phyloP scores from a whole-genome alignment of 305 asterid genomes.

The Fraxinus angustifolia region DNA sequence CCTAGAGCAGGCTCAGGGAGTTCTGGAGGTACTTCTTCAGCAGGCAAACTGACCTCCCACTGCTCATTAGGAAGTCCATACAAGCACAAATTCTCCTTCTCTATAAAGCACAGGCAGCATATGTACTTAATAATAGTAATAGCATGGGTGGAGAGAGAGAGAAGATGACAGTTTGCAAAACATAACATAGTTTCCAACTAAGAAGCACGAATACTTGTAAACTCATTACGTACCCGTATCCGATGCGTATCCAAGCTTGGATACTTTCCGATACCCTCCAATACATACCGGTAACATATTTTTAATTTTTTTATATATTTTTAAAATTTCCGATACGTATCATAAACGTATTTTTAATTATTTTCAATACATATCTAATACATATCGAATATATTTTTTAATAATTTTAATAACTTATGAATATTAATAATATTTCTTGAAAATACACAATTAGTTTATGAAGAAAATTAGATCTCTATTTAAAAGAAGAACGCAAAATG shows the following conservation, averaged over 20 bases:
- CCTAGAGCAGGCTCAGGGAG: slow-evolving; percentile 51
- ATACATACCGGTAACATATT: not conserved
- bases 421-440: no score
- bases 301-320: no score
- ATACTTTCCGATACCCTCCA: not conserved
- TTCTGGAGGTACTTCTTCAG: slow-evolving; percentile 47
- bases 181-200: not conserved
- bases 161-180: not conserved
- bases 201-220: not conserved
- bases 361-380: no score
- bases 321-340: no score
- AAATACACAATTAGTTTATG: no score
- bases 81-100: slow-evolving; percentile 50
- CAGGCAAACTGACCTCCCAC: slow-evolving; percentile 46
- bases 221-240: not conserved
- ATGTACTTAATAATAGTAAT: not conserved
- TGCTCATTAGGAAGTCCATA: slow-evolving; percentile 44
- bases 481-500: no score
- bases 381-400: no score
- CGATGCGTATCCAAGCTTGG: not conserved
- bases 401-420: no score
- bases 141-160: not conserved
- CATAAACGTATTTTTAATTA: no score
- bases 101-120: slow-evolving; percentile 20
- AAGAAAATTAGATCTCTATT: no score